phyloP scores from a whole-genome alignment of 768 basidiomycete species.

The Clathrus columnatus region DNA sequence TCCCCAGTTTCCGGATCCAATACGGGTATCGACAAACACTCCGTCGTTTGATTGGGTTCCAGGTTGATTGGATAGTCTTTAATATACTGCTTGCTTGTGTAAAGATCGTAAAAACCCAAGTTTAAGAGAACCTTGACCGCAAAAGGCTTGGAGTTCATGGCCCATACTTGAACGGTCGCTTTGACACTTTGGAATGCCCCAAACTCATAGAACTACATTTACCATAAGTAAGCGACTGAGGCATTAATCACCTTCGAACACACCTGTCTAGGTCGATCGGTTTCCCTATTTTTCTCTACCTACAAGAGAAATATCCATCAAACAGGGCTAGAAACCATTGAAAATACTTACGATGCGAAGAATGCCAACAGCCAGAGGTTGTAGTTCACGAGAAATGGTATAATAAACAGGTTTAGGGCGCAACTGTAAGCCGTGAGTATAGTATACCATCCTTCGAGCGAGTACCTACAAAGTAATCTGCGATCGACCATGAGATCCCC shows the following conservation, averaged over 20 bases:
- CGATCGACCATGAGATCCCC: slow-evolving; percentile 35
- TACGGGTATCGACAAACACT: slow-evolving; percentile 25
- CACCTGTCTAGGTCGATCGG: slow-evolving; percentile 28
- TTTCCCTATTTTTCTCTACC: slow-evolving; percentile 25
- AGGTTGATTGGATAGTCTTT: slow-evolving; percentile 19
- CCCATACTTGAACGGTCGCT: slow-evolving; percentile 32
- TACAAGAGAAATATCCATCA: slow-evolving; percentile 17
- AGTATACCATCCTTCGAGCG: slow-evolving; percentile 24
- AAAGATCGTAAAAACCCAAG: slow-evolving; percentile 27
- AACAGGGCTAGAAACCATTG: too few species aligned
- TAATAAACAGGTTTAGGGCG: slow-evolving; percentile 27
- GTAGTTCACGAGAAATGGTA: slow-evolving; percentile 36
- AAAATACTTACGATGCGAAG: slow-evolving; percentile 22
- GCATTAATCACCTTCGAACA: background rate
- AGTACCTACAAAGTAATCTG: slow-evolving; percentile 27
- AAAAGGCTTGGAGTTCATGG: slow-evolving; percentile 27
- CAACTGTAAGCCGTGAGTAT: slow-evolving; percentile 14
- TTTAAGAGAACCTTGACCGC: slow-evolving; percentile 22
- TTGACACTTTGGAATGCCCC: slow-evolving; percentile 19
- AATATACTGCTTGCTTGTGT: slow-evolving; percentile 21
- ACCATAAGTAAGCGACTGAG: background rate
- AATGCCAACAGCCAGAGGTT: slow-evolving; percentile 32
- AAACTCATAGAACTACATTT: slow-evolving; percentile 28
- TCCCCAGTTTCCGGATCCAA: slow-evolving; percentile 3
- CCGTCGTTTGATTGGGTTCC: slow-evolving; percentile 32